These are phyloP conservation scores for Scutellaria minor DNA, from an alignment of 257 asterid species.

Conservation along the genomic window DNA sequence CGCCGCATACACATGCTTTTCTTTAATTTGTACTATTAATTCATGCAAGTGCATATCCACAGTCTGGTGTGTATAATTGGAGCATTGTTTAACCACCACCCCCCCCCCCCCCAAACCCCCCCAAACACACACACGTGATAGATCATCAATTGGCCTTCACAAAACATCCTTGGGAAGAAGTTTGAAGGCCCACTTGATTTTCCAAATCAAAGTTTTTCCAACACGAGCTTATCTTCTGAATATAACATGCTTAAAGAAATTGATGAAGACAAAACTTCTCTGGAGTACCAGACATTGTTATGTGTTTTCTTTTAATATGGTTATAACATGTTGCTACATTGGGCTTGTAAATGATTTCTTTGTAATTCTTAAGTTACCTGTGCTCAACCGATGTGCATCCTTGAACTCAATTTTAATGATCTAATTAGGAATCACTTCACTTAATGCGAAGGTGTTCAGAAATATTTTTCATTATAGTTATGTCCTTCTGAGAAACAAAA, in stretches of 20 bases:
- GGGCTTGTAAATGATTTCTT: neutral
- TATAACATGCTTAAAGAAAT: conserved; percentile 16
- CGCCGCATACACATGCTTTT: neutral
- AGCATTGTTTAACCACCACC: neutral
- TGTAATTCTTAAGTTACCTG: neutral
- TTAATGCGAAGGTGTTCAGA: too few species aligned
- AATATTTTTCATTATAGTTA: too few species aligned
- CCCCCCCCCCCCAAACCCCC: neutral
- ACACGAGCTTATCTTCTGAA: neutral
- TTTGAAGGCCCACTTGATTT: conserved; percentile 1
- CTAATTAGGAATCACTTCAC: too few species aligned
- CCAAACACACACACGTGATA: neutral
- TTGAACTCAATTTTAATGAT: neutral
- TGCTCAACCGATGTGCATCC: neutral
- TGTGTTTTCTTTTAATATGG: conserved; percentile 3
- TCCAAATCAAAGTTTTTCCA: neutral
- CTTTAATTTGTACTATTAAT: neutral
- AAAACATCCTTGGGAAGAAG: neutral
- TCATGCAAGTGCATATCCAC: conserved; percentile 14
- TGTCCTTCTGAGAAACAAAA: neutral
- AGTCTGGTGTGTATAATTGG: neutral
- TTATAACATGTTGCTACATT: neutral
- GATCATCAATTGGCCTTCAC: neutral
- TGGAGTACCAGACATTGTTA: neutral
- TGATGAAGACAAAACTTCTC: neutral